These are phyloP conservation scores for Fonsecaea pugnacius DNA, from an alignment of 2,329 filamentous ascomycete species.

Conservation along the genomic window DNA sequence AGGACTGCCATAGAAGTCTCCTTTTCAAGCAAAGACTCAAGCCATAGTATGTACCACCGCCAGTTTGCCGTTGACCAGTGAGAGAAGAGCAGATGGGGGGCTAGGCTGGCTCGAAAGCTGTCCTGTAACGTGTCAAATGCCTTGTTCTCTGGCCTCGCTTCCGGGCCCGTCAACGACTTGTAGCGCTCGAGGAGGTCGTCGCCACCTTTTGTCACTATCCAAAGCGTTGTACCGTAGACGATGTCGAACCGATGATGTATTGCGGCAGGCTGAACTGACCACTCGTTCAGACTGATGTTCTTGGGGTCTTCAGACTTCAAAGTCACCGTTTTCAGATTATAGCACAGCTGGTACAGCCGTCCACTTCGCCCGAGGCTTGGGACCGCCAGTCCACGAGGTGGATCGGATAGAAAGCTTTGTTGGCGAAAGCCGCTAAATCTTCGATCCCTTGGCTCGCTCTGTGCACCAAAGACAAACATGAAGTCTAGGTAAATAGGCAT, in stretches of 20 bases:
- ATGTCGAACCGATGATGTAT: slow-evolving; percentile 51
- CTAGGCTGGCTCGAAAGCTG: slow-evolving; percentile 28
- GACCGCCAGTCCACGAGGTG: slow-evolving; percentile 46
- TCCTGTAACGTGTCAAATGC: slow-evolving; percentile 41
- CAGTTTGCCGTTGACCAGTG: not conserved
- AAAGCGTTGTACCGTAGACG: slow-evolving; percentile 43
- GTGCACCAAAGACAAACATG: slow-evolving; percentile 45
- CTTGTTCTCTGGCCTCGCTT: slow-evolving; percentile 43
- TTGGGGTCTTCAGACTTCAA: slow-evolving; percentile 14
- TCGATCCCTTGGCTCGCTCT: slow-evolving; percentile 40
- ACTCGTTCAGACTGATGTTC: slow-evolving; percentile 35
- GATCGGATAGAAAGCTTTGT: slow-evolving; percentile 42
- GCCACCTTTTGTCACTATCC: slow-evolving; percentile 49
- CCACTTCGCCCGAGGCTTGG: slow-evolving; percentile 45
- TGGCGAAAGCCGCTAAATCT: slow-evolving; percentile 47
- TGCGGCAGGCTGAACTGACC: slow-evolving; percentile 36
- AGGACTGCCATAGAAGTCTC: slow-evolving; percentile 38
- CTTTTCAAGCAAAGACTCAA: slow-evolving; percentile 5
- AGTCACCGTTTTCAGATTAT: slow-evolving; percentile 44
- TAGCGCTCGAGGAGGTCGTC: slow-evolving; percentile 40
- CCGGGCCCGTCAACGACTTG: slow-evolving; percentile 41
- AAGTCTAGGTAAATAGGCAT: slow-evolving; percentile 50
- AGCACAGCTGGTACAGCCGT: slow-evolving; percentile 45
- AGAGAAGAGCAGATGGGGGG: not conserved
- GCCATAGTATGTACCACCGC: slow-evolving; percentile 33